Conservation (phyloP, 192 early-diverging fungal species). For the Chytriomyces sp. region DNA sequence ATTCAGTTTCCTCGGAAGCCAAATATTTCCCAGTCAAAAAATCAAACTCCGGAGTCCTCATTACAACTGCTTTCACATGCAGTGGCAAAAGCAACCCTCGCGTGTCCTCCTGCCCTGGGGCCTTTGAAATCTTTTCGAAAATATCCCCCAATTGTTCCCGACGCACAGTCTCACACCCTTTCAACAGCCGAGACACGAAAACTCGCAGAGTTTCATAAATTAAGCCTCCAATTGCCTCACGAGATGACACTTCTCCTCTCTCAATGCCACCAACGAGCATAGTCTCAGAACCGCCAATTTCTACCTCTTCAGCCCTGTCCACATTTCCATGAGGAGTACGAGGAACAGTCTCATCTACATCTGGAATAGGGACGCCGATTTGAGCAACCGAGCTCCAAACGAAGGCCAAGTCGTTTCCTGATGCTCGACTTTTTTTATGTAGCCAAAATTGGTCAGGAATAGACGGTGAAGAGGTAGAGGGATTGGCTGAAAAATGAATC, state of each 20-base stretch:
- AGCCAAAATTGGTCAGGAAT: too few species aligned
- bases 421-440: background rate
- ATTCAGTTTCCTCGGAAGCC: background rate
- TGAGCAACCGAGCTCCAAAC: constrained; percentile 19
- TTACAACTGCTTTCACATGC: constrained; percentile 9
- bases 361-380: constrained; percentile 18
- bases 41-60: constrained; percentile 18
- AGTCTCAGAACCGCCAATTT: background rate
- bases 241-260: background rate
- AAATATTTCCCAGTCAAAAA: constrained; percentile 11
- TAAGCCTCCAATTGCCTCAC: constrained; percentile 14
- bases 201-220: constrained; percentile 26
- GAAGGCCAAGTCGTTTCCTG: constrained; percentile 8
- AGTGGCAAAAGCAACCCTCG: constrained; percentile 6
- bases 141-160: constrained; percentile 8
- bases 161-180: constrained; percentile 7
- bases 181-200: background rate
- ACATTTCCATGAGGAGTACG: too few species aligned
- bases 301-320: background rate
- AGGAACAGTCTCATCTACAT: background rate
- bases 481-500: background rate
- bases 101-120: background rate
- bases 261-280: background rate
- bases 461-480: too few species aligned
- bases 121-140: background rate